Percentiles rank a stretch among this genome's conserved stretches.
These are phyloP conservation scores for Schwanniomyces etchellsii DNA, from an alignment of 1,139 yeast genomes.

Conservation along the genomic window DNA sequence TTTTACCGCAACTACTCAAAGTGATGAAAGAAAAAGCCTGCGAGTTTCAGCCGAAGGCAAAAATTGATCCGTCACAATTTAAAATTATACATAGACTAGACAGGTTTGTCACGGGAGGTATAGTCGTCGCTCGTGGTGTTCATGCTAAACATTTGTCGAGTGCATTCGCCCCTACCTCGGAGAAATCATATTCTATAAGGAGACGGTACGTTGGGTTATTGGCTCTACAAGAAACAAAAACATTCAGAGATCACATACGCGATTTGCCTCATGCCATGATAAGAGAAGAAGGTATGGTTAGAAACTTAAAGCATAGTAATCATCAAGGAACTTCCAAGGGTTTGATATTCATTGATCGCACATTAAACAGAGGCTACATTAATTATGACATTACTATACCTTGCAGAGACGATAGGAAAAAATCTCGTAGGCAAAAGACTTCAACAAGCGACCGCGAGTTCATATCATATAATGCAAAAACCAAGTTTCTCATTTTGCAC, in stretches of 20 bases:
- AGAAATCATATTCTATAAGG: slow-evolving; percentile 6
- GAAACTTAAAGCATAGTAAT: slow-evolving; percentile 1
- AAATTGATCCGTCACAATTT: slow-evolving; percentile 10
- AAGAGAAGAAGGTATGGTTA: not conserved
- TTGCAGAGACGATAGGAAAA: slow-evolving; percentile 9
- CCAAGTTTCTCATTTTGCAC: slow-evolving; percentile 11
- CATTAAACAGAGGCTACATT: slow-evolving; percentile 10
- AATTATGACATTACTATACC: slow-evolving; percentile 9
- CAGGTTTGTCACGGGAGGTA: slow-evolving; percentile 20
- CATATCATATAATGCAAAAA: slow-evolving; percentile 9
- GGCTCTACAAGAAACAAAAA: slow-evolving; percentile 1
- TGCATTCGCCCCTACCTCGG: slow-evolving; percentile 2
- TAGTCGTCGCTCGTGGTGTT: slow-evolving; percentile 12
- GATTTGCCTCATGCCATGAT: slow-evolving; percentile 1
- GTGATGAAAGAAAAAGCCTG: slow-evolving; percentile 8
- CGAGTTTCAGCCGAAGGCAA: slow-evolving; percentile 6
- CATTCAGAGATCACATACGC: slow-evolving; percentile 1
- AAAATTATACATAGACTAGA: slow-evolving; percentile 19
- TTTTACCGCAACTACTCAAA: slow-evolving; percentile 12
- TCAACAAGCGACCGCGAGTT: not conserved
- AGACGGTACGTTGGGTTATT: slow-evolving; percentile 19
- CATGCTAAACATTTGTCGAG: slow-evolving; percentile 2
- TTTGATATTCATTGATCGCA: slow-evolving; percentile 5
- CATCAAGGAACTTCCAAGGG: slow-evolving; percentile 4
- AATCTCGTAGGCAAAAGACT: not conserved